Evolutionary conservation across 768 basidiomycete genomes (phyloP).

Genomic region (Dentipellis sp.): DNA sequence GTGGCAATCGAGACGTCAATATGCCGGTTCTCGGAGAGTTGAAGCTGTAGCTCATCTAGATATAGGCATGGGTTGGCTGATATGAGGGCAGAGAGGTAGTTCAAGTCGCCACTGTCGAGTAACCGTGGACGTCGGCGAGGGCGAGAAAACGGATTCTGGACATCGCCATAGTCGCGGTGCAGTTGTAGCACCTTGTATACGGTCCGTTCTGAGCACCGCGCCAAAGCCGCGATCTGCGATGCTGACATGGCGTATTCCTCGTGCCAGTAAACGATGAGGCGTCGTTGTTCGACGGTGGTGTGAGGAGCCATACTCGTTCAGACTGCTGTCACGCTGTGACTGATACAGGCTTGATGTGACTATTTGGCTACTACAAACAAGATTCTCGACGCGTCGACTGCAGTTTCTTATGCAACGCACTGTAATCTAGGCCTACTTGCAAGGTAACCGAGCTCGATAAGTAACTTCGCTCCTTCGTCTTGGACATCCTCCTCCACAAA

Average conservation of each 20-base stretch:
- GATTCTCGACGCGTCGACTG: not conserved
- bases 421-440: not conserved
- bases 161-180: conserved; percentile 10
- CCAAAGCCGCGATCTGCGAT: not conserved
- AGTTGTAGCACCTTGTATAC: conserved; percentile 15
- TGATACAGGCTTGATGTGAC: not conserved
- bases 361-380: not conserved
- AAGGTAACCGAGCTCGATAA: too few relatives aligned
- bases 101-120: conserved; percentile 15
- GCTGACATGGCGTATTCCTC: not conserved
- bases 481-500: too few relatives aligned
- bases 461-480: too few relatives aligned
- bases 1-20: conserved; percentile 24
- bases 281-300: not conserved
- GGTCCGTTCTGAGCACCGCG: not conserved
- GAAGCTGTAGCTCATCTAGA: conserved; percentile 25
- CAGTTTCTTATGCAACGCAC: not conserved
- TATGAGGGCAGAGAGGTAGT: conserved; percentile 16
- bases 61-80: conserved; percentile 21
- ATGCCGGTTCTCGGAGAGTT: conserved; percentile 13
- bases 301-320: not conserved
- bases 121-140: conserved; percentile 11
- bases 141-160: conserved; percentile 15
- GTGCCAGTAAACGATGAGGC: not conserved
- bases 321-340: not conserved